Evolutionary conservation across 1,284 basidiomycete genomes (phyloP).

Genomic region (Austroboletus niveus): DNA sequence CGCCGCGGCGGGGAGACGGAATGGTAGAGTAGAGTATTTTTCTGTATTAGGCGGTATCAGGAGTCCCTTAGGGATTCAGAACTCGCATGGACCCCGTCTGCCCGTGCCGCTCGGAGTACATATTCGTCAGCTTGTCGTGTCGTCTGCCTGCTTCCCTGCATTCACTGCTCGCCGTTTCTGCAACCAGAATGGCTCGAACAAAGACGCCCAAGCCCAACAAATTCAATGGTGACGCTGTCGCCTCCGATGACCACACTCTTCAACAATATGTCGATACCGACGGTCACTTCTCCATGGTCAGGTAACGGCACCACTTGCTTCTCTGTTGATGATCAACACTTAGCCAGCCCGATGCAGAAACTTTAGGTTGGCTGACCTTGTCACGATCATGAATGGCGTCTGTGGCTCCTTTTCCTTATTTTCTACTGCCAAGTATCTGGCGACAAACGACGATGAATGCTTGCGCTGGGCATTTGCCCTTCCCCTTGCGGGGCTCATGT

Average conservation of each 20-base stretch:
- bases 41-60: slow-evolving; percentile 14
- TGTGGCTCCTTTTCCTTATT: slow-evolving; percentile 97
- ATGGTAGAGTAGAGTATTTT: slow-evolving; percentile 26
- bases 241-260: slow-evolving; percentile 44
- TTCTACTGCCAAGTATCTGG: slow-evolving; percentile 85
- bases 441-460: slow-evolving; percentile 78
- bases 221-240: slow-evolving; percentile 29
- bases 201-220: slow-evolving; percentile 33
- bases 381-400: slow-evolving; percentile 99
- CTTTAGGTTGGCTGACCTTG: slow-evolving; percentile 95
- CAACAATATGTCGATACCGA: slow-evolving; percentile 87
- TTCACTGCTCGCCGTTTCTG: slow-evolving; percentile 1
- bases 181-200: slow-evolving; percentile 22
- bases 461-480: slow-evolving; percentile 86
- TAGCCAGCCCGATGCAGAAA: slow-evolving; percentile 57
- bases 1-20: slow-evolving; percentile 27
- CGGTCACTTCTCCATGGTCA: slow-evolving; percentile 93
- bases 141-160: slow-evolving; percentile 26
- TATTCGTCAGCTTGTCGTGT: slow-evolving; percentile 23
- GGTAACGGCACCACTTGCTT: slow-evolving; percentile 48
- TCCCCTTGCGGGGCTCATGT: slow-evolving; percentile 94
- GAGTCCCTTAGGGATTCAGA: slow-evolving; percentile 8
- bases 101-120: not conserved
- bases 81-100: slow-evolving; percentile 18
- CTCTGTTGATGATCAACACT: slow-evolving; percentile 16